phyloP scores from a whole-genome alignment of 2,329 filamentous ascomycete species.

The Pyrenophora teres region DNA sequence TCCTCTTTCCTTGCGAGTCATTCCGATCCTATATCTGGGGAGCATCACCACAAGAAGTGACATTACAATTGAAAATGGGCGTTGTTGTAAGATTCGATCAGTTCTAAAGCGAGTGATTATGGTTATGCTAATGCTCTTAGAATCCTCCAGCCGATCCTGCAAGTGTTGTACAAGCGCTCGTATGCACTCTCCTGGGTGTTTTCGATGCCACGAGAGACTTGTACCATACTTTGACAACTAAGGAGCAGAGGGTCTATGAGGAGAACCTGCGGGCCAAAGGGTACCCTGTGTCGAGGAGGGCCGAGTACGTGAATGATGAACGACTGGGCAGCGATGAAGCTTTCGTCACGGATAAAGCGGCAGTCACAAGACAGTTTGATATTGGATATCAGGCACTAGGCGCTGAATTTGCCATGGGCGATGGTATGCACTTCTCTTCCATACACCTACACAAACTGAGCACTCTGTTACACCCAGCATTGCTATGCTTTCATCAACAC shows the following conservation, averaged over 20 bases:
- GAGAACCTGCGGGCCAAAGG: slow-evolving; percentile 34
- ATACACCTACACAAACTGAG: not conserved
- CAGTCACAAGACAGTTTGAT: slow-evolving; percentile 38
- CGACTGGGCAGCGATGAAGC: slow-evolving; percentile 31
- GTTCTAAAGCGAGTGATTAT: not conserved
- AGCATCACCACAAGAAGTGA: slow-evolving; percentile 15
- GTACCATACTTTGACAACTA: slow-evolving; percentile 35
- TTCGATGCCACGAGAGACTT: slow-evolving; percentile 44
- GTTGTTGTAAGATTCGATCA: slow-evolving; percentile 26
- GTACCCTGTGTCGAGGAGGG: slow-evolving; percentile 32
- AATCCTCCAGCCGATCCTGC: slow-evolving; percentile 31
- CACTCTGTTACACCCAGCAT: not conserved
- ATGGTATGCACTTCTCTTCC: slow-evolving; percentile 30
- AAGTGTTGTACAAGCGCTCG: slow-evolving; percentile 39
- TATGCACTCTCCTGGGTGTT: slow-evolving; percentile 40
- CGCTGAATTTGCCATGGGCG: slow-evolving; percentile 37
- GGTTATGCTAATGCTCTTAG: slow-evolving; percentile 23
- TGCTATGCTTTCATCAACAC: too few relatives aligned
- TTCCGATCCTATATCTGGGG: slow-evolving; percentile 15
- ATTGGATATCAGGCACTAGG: slow-evolving; percentile 38
- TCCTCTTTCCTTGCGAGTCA: slow-evolving; percentile 24
- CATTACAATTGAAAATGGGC: slow-evolving; percentile 25
- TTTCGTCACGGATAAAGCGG: slow-evolving; percentile 40
- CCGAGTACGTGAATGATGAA: slow-evolving; percentile 37
- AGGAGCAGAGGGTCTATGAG: slow-evolving; percentile 43